Conservation (phyloP, 2,329 filamentous ascomycete genomes). For the Hypocrella siamensis region DNA sequence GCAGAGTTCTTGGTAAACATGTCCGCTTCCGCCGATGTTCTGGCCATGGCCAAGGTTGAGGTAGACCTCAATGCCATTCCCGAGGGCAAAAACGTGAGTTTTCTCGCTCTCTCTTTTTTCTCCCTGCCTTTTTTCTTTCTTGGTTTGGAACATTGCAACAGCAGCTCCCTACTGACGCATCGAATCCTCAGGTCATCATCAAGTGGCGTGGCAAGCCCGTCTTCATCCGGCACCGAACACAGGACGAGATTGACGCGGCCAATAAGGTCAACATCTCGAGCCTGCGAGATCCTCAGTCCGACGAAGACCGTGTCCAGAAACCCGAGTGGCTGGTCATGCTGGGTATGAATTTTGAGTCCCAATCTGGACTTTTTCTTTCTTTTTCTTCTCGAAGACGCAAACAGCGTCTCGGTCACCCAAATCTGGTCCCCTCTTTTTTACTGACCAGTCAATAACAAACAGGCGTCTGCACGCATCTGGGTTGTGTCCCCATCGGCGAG, state of each 20-base stretch:
- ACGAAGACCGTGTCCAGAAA: conserved; percentile 90
- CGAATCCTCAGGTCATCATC: conserved; percentile 63
- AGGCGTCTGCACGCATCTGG: conserved; percentile 98
- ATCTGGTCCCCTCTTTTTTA: not conserved
- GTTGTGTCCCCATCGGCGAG: conserved; percentile 98
- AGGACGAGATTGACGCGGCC: conserved; percentile 85
- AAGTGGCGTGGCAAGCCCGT: conserved; percentile 99
- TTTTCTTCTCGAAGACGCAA: too few relatives aligned
- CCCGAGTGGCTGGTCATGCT: conserved; percentile 99
- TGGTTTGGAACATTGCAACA: not conserved
- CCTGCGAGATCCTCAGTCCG: conserved; percentile 81
- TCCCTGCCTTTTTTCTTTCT: not conserved
- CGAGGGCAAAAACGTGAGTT: conserved; percentile 94
- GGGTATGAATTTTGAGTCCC: conserved; percentile 38
- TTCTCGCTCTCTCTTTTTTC: not conserved
- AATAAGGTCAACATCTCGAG: conserved; percentile 70
- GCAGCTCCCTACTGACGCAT: not conserved
- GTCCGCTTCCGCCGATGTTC: conserved; percentile 94
- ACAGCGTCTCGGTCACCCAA: too few relatives aligned
- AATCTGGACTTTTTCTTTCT: too few relatives aligned
- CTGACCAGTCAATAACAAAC: not conserved
- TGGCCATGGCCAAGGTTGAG: conserved; percentile 99
- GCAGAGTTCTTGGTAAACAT: conserved; percentile 99
- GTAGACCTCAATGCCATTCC: conserved; percentile 84
- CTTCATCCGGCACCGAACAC: conserved; percentile 97